Conservation (phyloP, 1,139 yeast genomes). For the Zygoascus sp. region DNA sequence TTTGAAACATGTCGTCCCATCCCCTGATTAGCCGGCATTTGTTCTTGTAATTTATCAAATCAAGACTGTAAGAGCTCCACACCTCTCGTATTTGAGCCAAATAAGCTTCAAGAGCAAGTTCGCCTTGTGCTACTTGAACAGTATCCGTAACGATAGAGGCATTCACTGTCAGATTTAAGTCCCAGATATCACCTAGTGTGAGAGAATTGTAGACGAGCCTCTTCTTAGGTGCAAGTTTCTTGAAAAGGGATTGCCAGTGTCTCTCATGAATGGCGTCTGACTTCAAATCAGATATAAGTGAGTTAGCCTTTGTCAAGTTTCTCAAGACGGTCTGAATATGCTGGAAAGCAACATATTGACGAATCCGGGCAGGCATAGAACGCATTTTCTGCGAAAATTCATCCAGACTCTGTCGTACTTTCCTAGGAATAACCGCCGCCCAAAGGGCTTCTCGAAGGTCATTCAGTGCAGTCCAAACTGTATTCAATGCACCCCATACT, state of each 20-base stretch:
- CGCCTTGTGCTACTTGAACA: conserved; percentile 67
- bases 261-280: conserved; percentile 57
- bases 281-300: conserved; percentile 48
- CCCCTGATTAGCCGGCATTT: conserved; percentile 57
- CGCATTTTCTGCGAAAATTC: conserved; percentile 46
- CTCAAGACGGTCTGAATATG: conserved; percentile 49
- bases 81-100: conserved; percentile 42
- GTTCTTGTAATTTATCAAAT: conserved; percentile 51
- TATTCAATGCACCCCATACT: conserved; percentile 64
- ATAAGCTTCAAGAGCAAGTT: conserved; percentile 58
- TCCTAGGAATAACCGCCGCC: conserved; percentile 47
- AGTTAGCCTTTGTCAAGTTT: conserved; percentile 39
- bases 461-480: conserved; percentile 50
- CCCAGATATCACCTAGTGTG: conserved; percentile 61
- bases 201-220: conserved; percentile 27
- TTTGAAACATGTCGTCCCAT: conserved; percentile 63
- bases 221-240: conserved; percentile 23
- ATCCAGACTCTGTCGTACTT: conserved; percentile 50
- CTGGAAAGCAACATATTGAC: conserved; percentile 69
- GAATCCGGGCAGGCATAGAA: conserved; percentile 52
- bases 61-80: conserved; percentile 45
- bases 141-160: conserved; percentile 46
- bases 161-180: conserved; percentile 47
- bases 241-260: conserved; percentile 63
- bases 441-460: conserved; percentile 47